Evolutionary conservation across 1,284 basidiomycete species (phyloP), one percentile per base, ranked within the genome.

Genomic region (Uromyces viciae-fabae): DNA sequence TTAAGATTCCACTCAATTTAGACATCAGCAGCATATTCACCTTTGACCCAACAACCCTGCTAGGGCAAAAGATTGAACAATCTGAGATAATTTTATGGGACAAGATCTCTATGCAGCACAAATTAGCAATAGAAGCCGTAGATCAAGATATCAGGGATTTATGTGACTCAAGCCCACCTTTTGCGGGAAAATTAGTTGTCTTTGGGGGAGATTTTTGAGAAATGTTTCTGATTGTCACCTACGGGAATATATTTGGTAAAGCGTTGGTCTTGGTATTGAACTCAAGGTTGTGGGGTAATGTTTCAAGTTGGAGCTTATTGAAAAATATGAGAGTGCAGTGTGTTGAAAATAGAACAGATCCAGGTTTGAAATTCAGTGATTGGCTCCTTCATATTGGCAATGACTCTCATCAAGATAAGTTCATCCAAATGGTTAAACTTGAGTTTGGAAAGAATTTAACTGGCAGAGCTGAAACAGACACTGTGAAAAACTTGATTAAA

Each of bases 1-100:
- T 88, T 85, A 87, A 87, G 64, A 88, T 89, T 42, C 88, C 88
- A 43, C 43, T 72, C 2, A 28, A 36, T 7, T 5, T 54, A 3
- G 22, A 46, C n/a, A 1, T 5, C 1, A 9, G 2, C 3, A 11
- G 42, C n/a, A 22, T 22, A n/a, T 72, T 40, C 19, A 49, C 22
- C 33, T 72, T 3, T 22, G n/a, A 33, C 1, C 38, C 11, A 1
- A 3, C 40, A 31, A 22, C 42, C 17, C 1, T 14, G 17, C 4
- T 22, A 9, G 38, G n/a, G 1, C 4, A 72, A 7, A 15, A 14
- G 8, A 22, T 72, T 2, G 4, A 3, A 31, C 8, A 3, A 9
- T 8, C 49, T 1, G 28, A 33, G 1, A 17, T 75, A 1, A 62
- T 75, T 33, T 60, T 75, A 9, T 40, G 73, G 73, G 73, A 75